Base-by-base conservation (phyloP, 2,329 filamentous ascomycete genomes). In the Nannizziopsis barbatae region DNA sequence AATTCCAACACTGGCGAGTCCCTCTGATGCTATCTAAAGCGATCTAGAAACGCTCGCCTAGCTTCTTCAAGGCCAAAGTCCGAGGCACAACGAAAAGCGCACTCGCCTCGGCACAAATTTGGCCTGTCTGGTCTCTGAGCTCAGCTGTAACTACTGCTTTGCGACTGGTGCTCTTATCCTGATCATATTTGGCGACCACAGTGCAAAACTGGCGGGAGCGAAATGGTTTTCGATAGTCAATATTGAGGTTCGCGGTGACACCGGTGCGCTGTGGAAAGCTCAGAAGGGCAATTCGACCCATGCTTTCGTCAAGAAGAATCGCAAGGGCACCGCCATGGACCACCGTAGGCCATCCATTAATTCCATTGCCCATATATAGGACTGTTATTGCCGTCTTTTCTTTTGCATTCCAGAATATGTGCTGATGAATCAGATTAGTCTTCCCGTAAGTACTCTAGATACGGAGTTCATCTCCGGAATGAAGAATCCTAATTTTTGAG, bases 261-360 rank as follows among this genome's bases (percentile, higher is more conserved):
- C 76, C 74, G 31, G 72, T 74, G 39, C 68, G 65, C 7, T 63
- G 65, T 1, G 71, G 69, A 52, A 79, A 70, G 30, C 62, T 59
- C 40, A 64, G 60, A 48, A 79, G 67, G 9, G 77, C 78, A 52
- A 77, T 80, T 38, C 81, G 71, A n/a, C 79, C 79, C 52, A 86
- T 71, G 45, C 74, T 76, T 68, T 88, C 84, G 61, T 85, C 77
- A 33, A 88, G 65, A 2, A 85, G 63, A 0, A 80, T 86, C 6
- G 80, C 81, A 42, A 84, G 71, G 5, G 75, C 71, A 11, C 84
- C 84, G 48, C 84, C 84, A 66, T 90, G 84, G 45, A 80, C 78
- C 36, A 84, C 71, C 10, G 76, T 75, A 1, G 84, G 84, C 81
- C 83, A 89, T 3, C 85, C 84, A 42, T 74, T 70, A 15, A 83